These are phyloP conservation scores for Pythium rishiriense DNA, from an alignment of 352 stramenopile genomes.

Conservation along the genomic window DNA sequence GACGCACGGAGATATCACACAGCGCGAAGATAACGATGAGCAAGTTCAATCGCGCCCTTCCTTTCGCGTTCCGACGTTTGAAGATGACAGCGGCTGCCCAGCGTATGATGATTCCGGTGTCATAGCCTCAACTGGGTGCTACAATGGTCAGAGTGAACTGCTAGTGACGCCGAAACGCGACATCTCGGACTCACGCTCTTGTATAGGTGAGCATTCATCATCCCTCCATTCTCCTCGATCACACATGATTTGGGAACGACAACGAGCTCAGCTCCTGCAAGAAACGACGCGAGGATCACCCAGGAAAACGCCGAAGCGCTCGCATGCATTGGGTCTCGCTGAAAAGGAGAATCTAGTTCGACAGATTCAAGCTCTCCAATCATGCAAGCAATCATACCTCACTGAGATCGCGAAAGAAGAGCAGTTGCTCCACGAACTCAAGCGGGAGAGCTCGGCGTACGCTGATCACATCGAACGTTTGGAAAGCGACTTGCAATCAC, in stretches of 20 bases:
- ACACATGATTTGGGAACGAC: slow-evolving; percentile 10
- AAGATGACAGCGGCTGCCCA: slow-evolving; percentile 60
- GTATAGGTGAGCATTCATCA: neutral
- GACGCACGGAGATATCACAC: neutral
- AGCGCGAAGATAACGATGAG: neutral
- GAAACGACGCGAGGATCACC: slow-evolving; percentile 1
- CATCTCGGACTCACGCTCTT: neutral
- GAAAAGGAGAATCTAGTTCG: slow-evolving; percentile 44
- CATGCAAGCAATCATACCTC: slow-evolving; percentile 63
- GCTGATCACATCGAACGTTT: slow-evolving; percentile 56
- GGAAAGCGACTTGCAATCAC: slow-evolving; percentile 25
- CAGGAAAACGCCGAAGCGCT: slow-evolving; percentile 10
- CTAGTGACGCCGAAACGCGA: neutral
- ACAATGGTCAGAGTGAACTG: neutral
- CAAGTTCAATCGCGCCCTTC: neutral
- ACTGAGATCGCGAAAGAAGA: slow-evolving; percentile 66
- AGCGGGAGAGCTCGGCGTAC: slow-evolving; percentile 46
- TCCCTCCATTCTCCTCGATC: slow-evolving; percentile 6
- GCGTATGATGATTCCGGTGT: slow-evolving; percentile 47
- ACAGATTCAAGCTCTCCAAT: slow-evolving; percentile 65
- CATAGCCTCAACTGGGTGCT: neutral
- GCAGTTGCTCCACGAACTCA: slow-evolving; percentile 58
- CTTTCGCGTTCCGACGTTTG: slow-evolving; percentile 44
- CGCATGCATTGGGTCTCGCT: slow-evolving; percentile 30
- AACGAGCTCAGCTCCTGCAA: slow-evolving; percentile 2